Percentiles rank a stretch among this genome's conserved stretches.
Evolutionary conservation across 2,329 filamentous ascomycete genomes (phyloP).

Genomic region (Ophiocordyceps polyrhachis-furcata): DNA sequence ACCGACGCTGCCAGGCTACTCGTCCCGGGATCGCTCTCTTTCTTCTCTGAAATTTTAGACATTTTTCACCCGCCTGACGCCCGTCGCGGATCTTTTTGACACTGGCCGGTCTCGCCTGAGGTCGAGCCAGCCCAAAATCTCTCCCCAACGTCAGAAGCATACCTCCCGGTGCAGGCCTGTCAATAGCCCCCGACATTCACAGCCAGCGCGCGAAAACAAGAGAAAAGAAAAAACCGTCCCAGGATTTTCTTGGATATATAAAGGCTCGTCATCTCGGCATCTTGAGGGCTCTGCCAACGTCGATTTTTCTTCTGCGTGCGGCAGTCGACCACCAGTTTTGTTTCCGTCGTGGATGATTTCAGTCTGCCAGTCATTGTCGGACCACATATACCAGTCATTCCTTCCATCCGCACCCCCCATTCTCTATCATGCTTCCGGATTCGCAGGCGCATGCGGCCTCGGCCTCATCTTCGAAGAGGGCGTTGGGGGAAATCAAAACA

Average conservation of each 20-base stretch:
- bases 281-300: neutral
- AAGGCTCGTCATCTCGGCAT: neutral
- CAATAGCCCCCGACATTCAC: neutral
- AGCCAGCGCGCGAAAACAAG: neutral
- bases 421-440: neutral
- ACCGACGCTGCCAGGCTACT: neutral
- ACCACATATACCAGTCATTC: neutral
- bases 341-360: neutral
- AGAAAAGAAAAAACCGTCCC: neutral
- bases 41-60: neutral
- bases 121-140: neutral
- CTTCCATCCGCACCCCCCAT: neutral
- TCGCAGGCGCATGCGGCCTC: neutral
- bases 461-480: constrained; percentile 11
- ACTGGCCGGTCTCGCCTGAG: neutral
- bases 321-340: neutral
- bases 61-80: neutral
- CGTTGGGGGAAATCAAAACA: constrained; percentile 13
- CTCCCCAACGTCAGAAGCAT: neutral
- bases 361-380: neutral
- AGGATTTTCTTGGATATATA: too few species aligned
- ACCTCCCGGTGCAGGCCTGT: neutral
- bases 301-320: neutral
- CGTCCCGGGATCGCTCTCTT: neutral
- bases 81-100: neutral